Conservation (phyloP, 805 yeast genomes). For the Yueomyces sp. region DNA sequence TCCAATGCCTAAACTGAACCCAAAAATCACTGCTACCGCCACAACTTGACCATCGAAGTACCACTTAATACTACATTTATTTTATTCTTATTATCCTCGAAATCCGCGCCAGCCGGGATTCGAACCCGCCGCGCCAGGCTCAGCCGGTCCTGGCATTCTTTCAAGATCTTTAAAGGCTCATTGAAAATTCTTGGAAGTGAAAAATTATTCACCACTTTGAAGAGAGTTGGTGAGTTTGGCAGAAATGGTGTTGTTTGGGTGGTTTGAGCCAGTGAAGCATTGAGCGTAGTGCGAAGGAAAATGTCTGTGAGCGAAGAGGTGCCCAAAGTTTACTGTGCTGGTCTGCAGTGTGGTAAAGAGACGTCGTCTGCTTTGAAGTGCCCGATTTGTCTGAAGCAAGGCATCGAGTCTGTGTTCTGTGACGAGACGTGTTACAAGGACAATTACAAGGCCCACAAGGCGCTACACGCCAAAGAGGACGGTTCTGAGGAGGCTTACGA, state of each 20-base stretch:
- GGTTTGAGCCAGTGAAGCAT: too few relatives aligned
- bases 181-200: too few relatives aligned
- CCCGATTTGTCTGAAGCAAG: constrained; percentile 78
- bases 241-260: background rate
- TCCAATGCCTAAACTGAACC: too few relatives aligned
- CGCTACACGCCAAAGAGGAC: constrained; percentile 50
- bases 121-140: too few relatives aligned
- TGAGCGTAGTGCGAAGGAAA: too few relatives aligned
- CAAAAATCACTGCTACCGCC: too few relatives aligned
- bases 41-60: too few relatives aligned
- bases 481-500: constrained; percentile 42
- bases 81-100: too few relatives aligned
- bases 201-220: background rate
- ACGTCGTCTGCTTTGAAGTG: constrained; percentile 72
- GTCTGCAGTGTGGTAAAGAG: constrained; percentile 74
- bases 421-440: constrained; percentile 71
- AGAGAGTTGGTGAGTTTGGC: background rate
- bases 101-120: too few relatives aligned
- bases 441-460: constrained; percentile 61
- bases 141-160: too few relatives aligned
- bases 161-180: too few relatives aligned
- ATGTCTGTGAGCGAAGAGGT: background rate
- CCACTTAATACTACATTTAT: too few relatives aligned
- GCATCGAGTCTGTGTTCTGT: constrained; percentile 52
- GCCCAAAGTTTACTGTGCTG: constrained; percentile 38